Evolutionary conservation across 1,139 yeast genomes (phyloP), one percentile per base, ranked within the genome.

Genomic region (Blastobotrys serpentis): DNA sequence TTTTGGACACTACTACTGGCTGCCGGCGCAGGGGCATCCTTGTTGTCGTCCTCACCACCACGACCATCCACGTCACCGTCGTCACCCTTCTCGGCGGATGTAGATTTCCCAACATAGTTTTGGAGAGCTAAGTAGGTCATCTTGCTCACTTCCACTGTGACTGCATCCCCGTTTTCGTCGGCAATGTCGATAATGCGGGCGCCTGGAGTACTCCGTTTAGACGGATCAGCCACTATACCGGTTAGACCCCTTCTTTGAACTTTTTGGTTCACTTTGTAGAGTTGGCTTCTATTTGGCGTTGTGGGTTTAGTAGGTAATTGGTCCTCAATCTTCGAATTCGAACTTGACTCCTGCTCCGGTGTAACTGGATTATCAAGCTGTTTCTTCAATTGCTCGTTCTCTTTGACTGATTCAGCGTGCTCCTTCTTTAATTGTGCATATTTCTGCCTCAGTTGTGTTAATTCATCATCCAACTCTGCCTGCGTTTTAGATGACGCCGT

Each of bases 11-110:
- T n/a, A n/a, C n/a, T n/a, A n/a, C n/a, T n/a, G n/a, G n/a, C n/a
- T n/a, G n/a, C n/a, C n/a, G n/a, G n/a, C n/a, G n/a, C n/a, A n/a
- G n/a, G n/a, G n/a, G n/a, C n/a, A n/a, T n/a, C n/a, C n/a, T n/a
- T n/a, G n/a, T n/a, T n/a, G n/a, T n/a, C n/a, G 13, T 18, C 18
- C n/a, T 19, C 49, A 26, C 32, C 3, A 13, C 46, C 45, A 13
- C 38, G 14, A 16, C 42, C 49, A 11, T 48, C 47, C 21, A 40
- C 42, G 26, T 40, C 49, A 19, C 19, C 33, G 8, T 16, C 42
- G 18, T 19, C n/a, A 17, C 10, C 46, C 17, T 21, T n/a, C 25
- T 33, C 46, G 11, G 8, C 26, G 17, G 32, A 19, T 30, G 13
- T 23, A 18, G 22, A 14, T 10, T 36, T 25, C 18, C 11, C 10